These are phyloP conservation scores for Tricholomella constricta DNA, from an alignment of 768 basidiomycete genomes.

Conservation along the genomic window DNA sequence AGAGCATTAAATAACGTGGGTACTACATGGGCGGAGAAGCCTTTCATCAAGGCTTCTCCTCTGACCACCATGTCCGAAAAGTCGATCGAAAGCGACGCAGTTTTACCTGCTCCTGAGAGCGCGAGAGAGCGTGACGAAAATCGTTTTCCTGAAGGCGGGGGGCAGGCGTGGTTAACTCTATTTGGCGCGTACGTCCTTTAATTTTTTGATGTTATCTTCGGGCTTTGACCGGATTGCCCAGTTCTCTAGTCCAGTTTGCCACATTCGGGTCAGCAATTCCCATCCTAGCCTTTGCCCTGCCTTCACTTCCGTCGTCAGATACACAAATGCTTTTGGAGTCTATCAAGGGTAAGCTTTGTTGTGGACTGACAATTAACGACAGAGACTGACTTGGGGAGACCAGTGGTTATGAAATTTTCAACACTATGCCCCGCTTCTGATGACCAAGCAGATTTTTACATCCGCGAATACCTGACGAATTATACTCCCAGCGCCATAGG, in stretches of 20 bases:
- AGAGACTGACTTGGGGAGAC: not conserved
- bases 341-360: conserved; percentile 26
- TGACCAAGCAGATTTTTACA: conserved; percentile 16
- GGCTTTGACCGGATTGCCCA: not conserved
- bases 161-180: conserved; percentile 9
- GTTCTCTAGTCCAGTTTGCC: conserved; percentile 15
- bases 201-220: not conserved
- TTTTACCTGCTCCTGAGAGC: not conserved
- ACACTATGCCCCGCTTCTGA: not conserved
- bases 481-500: conserved; percentile 21
- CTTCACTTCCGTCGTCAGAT: conserved; percentile 6
- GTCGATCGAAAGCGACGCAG: not conserved
- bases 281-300: not conserved
- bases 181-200: conserved; percentile 8
- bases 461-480: conserved; percentile 22
- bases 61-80: not conserved
- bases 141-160: conserved; percentile 9
- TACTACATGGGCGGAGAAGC: not conserved
- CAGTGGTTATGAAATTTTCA: not conserved
- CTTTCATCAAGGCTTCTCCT: not conserved
- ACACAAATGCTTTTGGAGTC: conserved; percentile 20
- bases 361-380: too few species aligned
- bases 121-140: not conserved
- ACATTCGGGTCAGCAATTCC: conserved; percentile 19
- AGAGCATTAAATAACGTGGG: not conserved